Evolutionary conservation across 441 rosid genomes (phyloP), one percentile per base, ranked within the genome.

Genomic region (Adansonia madagascariensis): DNA sequence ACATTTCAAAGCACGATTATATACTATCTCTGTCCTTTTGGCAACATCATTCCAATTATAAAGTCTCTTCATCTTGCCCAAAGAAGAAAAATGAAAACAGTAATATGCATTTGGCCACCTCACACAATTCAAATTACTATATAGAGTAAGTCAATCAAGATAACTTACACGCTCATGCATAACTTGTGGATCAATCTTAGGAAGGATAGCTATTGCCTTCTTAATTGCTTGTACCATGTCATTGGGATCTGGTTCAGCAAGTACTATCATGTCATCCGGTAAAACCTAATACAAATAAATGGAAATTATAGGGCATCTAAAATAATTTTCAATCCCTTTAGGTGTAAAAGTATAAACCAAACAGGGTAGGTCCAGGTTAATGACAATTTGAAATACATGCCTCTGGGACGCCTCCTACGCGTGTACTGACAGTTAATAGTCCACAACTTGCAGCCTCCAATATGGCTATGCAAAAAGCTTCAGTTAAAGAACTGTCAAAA

Each of bases 401-500:
- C 98, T 96, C 98, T 0, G 98, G 99, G 68, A 94, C 99, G 71
- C 98, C 99, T 78, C 98, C 99, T 56, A 95, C 98, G 63, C 93
- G 92, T 77, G 98, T 92, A 78, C 99, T 95, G 75, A 95, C 95
- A 9, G 99, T 95, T 77, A 96, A 84, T 73, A 96, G 84, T 77
- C 99, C 98, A 76, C 98, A 94, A 85, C 99, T 96, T 80, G 99
- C 97, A 60, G 99, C 98, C 85, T 96, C 99, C 78, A 96, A 87
- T 74, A 94, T 94, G 80, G 99, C 98, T 82, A 96, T 94, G 92
- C 98, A 96, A 85, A 95, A 96, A 18, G 98, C 99, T 89, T 95
- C 97, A 27, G 99, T 96, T 80, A 96, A 86, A 78, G 98, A 96
- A 86, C 98, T 92, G 93, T 79, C 75, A 79, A 71, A 75, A 71